Evolutionary conservation across 2,329 filamentous ascomycete genomes (phyloP), one percentile per base, ranked within the genome.

Genomic region (Alternaria metachromatica): DNA sequence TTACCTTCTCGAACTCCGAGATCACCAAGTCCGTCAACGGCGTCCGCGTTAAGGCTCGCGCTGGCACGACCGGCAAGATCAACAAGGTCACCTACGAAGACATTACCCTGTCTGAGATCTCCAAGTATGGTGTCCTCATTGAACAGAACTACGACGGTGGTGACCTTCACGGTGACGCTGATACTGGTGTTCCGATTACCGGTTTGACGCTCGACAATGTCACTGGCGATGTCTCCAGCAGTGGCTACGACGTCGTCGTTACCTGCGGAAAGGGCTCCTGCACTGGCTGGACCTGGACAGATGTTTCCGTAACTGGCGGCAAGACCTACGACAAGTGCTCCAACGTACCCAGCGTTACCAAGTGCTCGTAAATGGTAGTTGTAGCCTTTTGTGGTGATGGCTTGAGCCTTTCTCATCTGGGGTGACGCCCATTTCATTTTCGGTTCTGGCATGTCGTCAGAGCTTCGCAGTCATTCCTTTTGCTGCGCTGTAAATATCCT

Each of bases 11-110:
- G 37, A 80, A 83, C 65, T 84, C 80, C 8, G 80, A 77, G 12
- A 80, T 89, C 62, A 78, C 73, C 60, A 79, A 88, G 72, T 87
- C 85, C 0, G 74, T 82, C 48, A 87, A 88, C 72, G 87, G 86
- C 54, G 80, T 87, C 58, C 86, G 87, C 61, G 83, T 89, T 76
- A 89, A 89, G 80, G 86, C 84, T 10, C 82, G 84, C 15, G 82
- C 78, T 49, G 83, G 80, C 55, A 81, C 81, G 7, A 87, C 84
- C 0, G 87, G 87, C 44, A 78, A 76, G 12, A 84, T 89, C 56
- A 79, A 76, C 28, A 82, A 82, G 59, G 68, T 86, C 57, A 81
- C 80, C 20, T 86, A 84, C 74, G 72, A 76, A 55, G 82, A 83
- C 66, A 85, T 86, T 65, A 76, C 74, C 1, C 67, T 86, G 23